Evolutionary conservation across 805 yeast genomes (phyloP), one percentile per base, ranked within the genome.

Genomic region (Ogataea saltuana): DNA sequence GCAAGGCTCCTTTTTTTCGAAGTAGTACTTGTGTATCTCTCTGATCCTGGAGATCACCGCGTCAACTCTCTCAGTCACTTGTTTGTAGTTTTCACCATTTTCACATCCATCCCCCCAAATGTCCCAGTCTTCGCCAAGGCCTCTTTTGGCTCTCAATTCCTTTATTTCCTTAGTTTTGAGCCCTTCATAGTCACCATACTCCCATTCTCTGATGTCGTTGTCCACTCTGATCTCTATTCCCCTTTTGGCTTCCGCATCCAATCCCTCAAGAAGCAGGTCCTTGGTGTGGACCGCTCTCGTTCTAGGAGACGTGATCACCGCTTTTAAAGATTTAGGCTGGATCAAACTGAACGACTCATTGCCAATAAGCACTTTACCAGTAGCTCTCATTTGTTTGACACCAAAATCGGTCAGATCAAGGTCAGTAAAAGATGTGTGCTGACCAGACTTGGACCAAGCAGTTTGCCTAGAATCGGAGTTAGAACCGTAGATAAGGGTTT

Each of bases 141-240:
- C 95, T 42, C 82, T 72, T 21, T 66, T 54, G 20, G 67, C 66
- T 60, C 96, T 78, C 51, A 79, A 64, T 11, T 70, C 76, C 33
- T 74, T 67, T 61, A 90, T 88, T 55, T 90, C 79, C 6, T 68
- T 61, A 2, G 96, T 85, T 44, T 74, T 60, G 52, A 81, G 64
- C 4, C 98, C 98, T 70, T 91, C 98, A 63, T 91, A 91, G 59
- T 87, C 93, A 53, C 98, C 98, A 58, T 91, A 91, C 53, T 88
- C 95, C 97, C 97, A 91, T 67, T 91, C 98, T 54, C 93, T 76
- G 38, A 89, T 65, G 56, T 88, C 89, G 37, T 85, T 80, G 49
- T 81, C 83, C 15, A 73, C 72, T 44, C 69, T 65, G 33, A 74
- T 56, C 7, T 73, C 68, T 37, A 82, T 72, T 6, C 63, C 50